A percentile compares a stretch with the other conserved stretches of the same genome.
Conservation (phyloP, 2,329 filamentous ascomycete species). For the Lojkania enalia region DNA sequence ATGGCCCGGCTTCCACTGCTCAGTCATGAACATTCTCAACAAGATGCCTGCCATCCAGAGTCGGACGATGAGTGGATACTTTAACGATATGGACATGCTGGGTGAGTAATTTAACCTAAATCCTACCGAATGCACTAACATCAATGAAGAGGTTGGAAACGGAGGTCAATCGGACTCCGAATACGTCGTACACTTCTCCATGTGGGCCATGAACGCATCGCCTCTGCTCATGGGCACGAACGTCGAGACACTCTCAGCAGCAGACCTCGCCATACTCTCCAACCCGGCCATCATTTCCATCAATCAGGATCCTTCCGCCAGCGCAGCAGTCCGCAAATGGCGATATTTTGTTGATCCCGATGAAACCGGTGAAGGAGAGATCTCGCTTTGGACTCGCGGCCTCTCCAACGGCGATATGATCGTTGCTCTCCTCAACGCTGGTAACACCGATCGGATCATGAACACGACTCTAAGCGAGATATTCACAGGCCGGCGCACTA, state of each 20-base stretch:
- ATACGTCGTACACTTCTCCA: constrained; percentile 50
- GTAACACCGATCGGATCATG: constrained; percentile 49
- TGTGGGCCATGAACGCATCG: constrained; percentile 53
- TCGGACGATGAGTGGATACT: constrained; percentile 48
- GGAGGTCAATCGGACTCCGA: constrained; percentile 9
- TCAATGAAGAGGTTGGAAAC: constrained; percentile 27
- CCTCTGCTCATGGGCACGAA: constrained; percentile 51
- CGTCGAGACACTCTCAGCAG: constrained; percentile 27
- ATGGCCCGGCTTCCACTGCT: constrained; percentile 50
- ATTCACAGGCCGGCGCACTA: constrained; percentile 53
- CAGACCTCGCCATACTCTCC: constrained; percentile 36
- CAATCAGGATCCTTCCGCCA: constrained; percentile 60
- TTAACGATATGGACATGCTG: constrained; percentile 50
- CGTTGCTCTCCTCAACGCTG: constrained; percentile 57
- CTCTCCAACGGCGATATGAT: constrained; percentile 53
- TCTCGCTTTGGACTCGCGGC: constrained; percentile 55
- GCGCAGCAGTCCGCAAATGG: constrained; percentile 51
- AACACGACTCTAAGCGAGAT: constrained; percentile 57
- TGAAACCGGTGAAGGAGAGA: constrained; percentile 50
- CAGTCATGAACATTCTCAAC: constrained; percentile 55
- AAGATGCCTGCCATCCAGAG: constrained; percentile 50
- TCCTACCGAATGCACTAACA: too few relatives aligned
- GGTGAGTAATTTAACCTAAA: too few relatives aligned
- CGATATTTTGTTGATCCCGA: constrained; percentile 49
- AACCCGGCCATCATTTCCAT: constrained; percentile 61